Evolutionary conservation across 495 filamentous ascomycete genomes (phyloP).

Genomic region (Cercophora samala): DNA sequence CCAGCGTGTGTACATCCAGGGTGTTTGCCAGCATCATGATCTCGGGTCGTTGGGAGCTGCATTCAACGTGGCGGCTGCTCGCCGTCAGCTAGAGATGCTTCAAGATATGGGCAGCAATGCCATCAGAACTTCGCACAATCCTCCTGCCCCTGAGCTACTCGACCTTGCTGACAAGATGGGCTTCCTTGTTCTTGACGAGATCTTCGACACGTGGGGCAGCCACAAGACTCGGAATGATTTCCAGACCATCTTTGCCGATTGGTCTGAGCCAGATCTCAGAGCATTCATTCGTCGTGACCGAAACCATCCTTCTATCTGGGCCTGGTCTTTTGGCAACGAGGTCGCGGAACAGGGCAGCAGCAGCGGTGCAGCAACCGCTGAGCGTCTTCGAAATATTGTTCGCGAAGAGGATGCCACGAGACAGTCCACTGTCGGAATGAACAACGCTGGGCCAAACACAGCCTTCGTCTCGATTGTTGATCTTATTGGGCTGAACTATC

Average conservation of each 20-base stretch:
- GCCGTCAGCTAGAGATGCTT: slow-evolving; percentile 45
- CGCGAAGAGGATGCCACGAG: slow-evolving; percentile 42
- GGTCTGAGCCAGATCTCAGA: slow-evolving; percentile 49
- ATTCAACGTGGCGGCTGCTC: slow-evolving; percentile 44
- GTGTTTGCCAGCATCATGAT: slow-evolving; percentile 49
- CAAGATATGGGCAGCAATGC: slow-evolving; percentile 49
- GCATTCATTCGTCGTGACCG: slow-evolving; percentile 47
- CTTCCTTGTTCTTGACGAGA: slow-evolving; percentile 54
- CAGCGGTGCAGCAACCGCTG: slow-evolving; percentile 29
- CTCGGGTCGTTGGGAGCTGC: slow-evolving; percentile 45
- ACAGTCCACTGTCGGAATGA: slow-evolving; percentile 40
- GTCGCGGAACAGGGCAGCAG: slow-evolving; percentile 38
- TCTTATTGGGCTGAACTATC: slow-evolving; percentile 49
- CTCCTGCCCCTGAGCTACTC: slow-evolving; percentile 52
- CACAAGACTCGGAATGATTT: slow-evolving; percentile 47
- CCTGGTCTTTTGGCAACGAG: slow-evolving; percentile 51
- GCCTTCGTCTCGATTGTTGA: slow-evolving; percentile 39
- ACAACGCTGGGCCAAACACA: slow-evolving; percentile 32
- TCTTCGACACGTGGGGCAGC: slow-evolving; percentile 46
- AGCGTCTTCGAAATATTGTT: slow-evolving; percentile 36
- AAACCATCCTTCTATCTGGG: slow-evolving; percentile 51
- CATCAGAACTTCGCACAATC: slow-evolving; percentile 50
- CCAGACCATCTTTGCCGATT: slow-evolving; percentile 46
- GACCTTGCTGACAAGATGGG: slow-evolving; percentile 57
- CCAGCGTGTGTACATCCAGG: slow-evolving; percentile 38